A percentile compares a stretch with the other conserved stretches of the same genome.
These are phyloP conservation scores for Triticum monococcum DNA, from an alignment of 176 grass and related monocot genomes.

Conservation along the genomic window DNA sequence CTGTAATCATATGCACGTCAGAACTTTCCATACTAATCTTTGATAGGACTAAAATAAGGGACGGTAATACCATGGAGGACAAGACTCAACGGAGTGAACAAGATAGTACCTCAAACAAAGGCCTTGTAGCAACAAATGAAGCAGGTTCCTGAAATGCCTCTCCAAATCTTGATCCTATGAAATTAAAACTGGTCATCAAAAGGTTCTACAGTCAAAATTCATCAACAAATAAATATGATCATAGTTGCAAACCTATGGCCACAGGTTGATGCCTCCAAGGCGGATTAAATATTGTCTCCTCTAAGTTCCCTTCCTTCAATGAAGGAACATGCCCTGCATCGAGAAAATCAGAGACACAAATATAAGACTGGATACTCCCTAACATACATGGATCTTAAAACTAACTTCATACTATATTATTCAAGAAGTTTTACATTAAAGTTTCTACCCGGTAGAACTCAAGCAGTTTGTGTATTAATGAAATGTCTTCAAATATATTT, in stretches of 20 bases:
- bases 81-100: not conserved
- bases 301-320: slow-evolving; percentile 86
- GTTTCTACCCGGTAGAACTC: not conserved
- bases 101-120: slow-evolving; percentile 76
- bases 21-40: not conserved
- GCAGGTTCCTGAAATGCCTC: slow-evolving; percentile 96
- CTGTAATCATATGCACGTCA: slow-evolving; percentile 31
- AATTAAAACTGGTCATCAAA: slow-evolving; percentile 5
- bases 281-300: slow-evolving; percentile 91
- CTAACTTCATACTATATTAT: not conserved
- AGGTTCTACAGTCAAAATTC: not conserved
- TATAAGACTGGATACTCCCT: slow-evolving; percentile 24
- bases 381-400: not conserved
- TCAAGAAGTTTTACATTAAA: not conserved
- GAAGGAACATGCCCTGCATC: slow-evolving; percentile 78
- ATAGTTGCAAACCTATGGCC: slow-evolving; percentile 57
- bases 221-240: not conserved
- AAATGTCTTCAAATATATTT: not conserved
- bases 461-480: slow-evolving; percentile 11
- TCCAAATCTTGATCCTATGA: slow-evolving; percentile 80
- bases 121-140: slow-evolving; percentile 75
- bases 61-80: not conserved
- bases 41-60: not conserved
- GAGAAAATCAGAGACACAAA: slow-evolving; percentile 1
- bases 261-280: slow-evolving; percentile 89